Conservation (phyloP, 2,329 filamentous ascomycete genomes). For the Cercospora sp. region DNA sequence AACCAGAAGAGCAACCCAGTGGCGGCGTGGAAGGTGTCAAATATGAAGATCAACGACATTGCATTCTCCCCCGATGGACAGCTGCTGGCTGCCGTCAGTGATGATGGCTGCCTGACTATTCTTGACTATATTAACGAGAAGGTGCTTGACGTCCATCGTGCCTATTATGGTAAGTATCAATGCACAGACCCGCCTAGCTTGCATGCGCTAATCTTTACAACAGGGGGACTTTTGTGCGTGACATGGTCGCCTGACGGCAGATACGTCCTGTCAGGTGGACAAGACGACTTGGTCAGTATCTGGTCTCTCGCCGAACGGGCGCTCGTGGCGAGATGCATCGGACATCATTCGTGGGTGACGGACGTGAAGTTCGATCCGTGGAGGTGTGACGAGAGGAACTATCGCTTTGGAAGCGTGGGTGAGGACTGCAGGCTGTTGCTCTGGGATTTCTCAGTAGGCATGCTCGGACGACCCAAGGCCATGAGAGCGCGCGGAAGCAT, state of each 20-base stretch:
- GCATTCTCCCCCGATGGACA: constrained; percentile 87
- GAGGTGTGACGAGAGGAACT: constrained; percentile 93
- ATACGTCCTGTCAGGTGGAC: constrained; percentile 91
- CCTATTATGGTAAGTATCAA: constrained; percentile 71
- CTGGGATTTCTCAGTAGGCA: constrained; percentile 97
- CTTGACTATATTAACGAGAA: constrained; percentile 91
- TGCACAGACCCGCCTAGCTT: neutral
- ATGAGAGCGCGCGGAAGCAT: constrained; percentile 57
- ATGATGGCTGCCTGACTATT: constrained; percentile 85
- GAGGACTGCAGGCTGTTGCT: constrained; percentile 88
- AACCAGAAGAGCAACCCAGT: constrained; percentile 94
- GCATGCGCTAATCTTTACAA: neutral
- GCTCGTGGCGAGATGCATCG: constrained; percentile 88
- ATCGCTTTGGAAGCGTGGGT: constrained; percentile 92
- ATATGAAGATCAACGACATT: constrained; percentile 86
- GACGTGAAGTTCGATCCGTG: constrained; percentile 93
- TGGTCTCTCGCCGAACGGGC: constrained; percentile 85
- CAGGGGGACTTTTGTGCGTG: constrained; percentile 74
- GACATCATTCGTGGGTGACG: constrained; percentile 94
- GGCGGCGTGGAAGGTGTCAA: constrained; percentile 87
- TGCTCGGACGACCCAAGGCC: constrained; percentile 87
- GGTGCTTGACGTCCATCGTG: constrained; percentile 81
- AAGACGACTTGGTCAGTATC: constrained; percentile 94
- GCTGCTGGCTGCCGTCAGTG: constrained; percentile 85
- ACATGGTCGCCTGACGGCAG: constrained; percentile 98